These are phyloP conservation scores for Cercophora scortea DNA, from an alignment of 495 filamentous ascomycete species.

Conservation along the genomic window DNA sequence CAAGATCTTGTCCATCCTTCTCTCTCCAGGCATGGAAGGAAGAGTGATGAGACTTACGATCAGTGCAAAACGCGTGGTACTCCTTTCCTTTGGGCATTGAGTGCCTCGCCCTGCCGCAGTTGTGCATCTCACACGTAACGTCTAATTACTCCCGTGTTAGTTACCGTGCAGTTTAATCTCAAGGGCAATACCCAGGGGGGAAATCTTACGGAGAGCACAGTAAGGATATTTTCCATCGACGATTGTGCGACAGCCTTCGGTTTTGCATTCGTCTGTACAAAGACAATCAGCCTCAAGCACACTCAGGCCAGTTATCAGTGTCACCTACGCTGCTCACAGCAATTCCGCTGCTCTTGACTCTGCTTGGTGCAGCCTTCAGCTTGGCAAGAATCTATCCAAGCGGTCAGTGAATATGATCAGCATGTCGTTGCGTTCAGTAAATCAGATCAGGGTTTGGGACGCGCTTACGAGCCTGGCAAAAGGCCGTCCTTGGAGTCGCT, in stretches of 20 bases:
- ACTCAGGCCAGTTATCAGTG: background rate
- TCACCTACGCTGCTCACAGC: slow-evolving; percentile 16
- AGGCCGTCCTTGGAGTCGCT: background rate
- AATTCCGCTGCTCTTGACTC: slow-evolving; percentile 13
- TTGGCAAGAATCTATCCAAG: slow-evolving; percentile 13
- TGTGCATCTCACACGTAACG: slow-evolving; percentile 15
- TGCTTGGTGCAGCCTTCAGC: slow-evolving; percentile 14
- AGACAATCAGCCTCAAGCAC: background rate
- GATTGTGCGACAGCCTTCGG: slow-evolving; percentile 11
- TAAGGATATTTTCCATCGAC: slow-evolving; percentile 12
- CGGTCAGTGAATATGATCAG: background rate
- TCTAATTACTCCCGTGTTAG: slow-evolving; percentile 3
- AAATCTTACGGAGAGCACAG: slow-evolving; percentile 15
- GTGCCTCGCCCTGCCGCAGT: slow-evolving; percentile 9
- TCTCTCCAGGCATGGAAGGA: background rate
- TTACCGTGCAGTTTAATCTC: background rate
- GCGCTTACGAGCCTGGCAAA: slow-evolving; percentile 14
- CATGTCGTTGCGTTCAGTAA: background rate
- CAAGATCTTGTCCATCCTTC: too few species aligned
- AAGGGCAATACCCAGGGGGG: background rate
- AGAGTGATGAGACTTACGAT: slow-evolving; percentile 15
- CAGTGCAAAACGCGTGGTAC: slow-evolving; percentile 18
- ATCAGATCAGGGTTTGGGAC: background rate
- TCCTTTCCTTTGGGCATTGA: slow-evolving; percentile 6
- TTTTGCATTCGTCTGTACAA: slow-evolving; percentile 14